Evolutionary conservation across 257 asterid genomes (phyloP), one percentile per base, ranked within the genome.

Genomic region (Capsicum chinense): DNA sequence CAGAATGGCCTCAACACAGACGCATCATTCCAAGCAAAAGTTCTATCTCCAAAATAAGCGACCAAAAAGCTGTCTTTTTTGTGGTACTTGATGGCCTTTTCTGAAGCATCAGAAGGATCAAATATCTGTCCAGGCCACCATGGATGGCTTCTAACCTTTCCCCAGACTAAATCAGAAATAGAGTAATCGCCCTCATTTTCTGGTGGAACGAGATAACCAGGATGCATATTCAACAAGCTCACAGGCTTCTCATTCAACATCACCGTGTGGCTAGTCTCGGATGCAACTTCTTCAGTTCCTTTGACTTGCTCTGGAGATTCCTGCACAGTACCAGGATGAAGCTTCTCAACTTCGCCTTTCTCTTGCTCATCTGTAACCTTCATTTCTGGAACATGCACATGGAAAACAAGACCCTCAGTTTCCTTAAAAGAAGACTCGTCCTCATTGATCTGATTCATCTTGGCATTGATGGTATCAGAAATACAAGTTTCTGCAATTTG

Each of bases 41-140:
- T 95, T 56, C 88, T 92, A 73, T 97, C 99, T 37, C 98, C 99
- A 84, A 95, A 97, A 91, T 95, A 97, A 5, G 98, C 99, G 67
- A 97, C 95, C 93, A 97, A 89, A 91, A 89, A 92, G 33, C 97
- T 80, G 70, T 94, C 98, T 79, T 93, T 97, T 87, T 93, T 97
- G 66, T 84, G 83, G 88, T 95, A 79, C 85, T 94, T 97, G 81
- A 88, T 88, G 42, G 98, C 98, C 88, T 88, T 92, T 74, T 95
- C 97, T 4, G 99, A 97, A 85, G 98, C 98, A 91, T 95, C 94
- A 3, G 89, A 88, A 9, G 93, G 96, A 87, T 91, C 97, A 76
- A 88, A 93, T 87, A 97, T 93, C 88, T 95, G 99, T n/a, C 99
- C 99, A 10, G 99, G 99, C 99, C 99, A 97, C 99, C 98, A 97